phyloP scores from a whole-genome alignment of 257 asterid genomes.

The Gentiana dahurica region DNA sequence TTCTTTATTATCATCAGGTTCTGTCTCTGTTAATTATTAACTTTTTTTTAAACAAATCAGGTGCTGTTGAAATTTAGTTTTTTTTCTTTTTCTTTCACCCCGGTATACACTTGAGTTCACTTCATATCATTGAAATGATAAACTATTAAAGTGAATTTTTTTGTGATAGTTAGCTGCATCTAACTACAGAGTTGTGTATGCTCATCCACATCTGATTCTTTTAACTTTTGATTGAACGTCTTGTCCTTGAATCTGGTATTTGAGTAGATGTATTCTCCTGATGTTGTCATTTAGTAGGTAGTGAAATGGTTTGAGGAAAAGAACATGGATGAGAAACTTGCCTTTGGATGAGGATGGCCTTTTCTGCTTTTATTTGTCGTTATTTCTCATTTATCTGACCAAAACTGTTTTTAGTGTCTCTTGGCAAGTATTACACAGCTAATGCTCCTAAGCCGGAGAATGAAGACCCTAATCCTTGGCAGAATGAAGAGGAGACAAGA shows the following conservation, averaged over 20 bases:
- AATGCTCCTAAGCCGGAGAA: constrained; percentile 18
- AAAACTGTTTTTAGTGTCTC: constrained; percentile 32
- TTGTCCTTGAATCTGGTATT: background rate
- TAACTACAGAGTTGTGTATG: no score
- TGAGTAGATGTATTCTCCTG: background rate
- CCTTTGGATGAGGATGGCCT: background rate
- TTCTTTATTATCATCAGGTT: no score
- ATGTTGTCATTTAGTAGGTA: background rate
- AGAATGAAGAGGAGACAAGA: constrained; percentile 35
- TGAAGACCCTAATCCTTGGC: constrained; percentile 14
- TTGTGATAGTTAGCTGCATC: no score
- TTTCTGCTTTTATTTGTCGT: background rate
- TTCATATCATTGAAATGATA: background rate
- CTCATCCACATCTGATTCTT: no score
- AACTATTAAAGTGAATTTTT: no score
- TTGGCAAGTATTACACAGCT: constrained; percentile 42
- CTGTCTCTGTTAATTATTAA: no score
- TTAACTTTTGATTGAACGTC: no score
- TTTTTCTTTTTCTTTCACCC: background rate
- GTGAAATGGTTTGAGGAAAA: background rate
- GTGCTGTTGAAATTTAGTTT: background rate
- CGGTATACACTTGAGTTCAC: background rate
- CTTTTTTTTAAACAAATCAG: no score
- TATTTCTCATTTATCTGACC: constrained; percentile 6
- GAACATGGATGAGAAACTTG: background rate